Evolutionary conservation across 1,139 yeast species (phyloP).

Genomic region (Hyphopichia khmerensis): DNA sequence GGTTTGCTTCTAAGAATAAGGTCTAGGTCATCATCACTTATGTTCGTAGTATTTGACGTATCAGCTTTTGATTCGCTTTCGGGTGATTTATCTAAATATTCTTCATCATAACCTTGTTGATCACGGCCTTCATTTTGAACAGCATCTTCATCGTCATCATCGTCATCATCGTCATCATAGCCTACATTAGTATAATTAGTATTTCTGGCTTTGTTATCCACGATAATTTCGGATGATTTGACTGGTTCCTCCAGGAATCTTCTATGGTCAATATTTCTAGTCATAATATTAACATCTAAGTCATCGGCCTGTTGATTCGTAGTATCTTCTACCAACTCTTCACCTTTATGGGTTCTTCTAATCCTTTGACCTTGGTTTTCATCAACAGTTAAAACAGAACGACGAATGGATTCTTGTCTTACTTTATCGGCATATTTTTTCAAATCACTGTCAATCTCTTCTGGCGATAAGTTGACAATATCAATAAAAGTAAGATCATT

Average conservation of each 20-base stretch:
- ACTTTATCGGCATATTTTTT: conserved; percentile 70
- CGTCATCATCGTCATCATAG: conserved; percentile 11
- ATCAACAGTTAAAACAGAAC: conserved; percentile 59
- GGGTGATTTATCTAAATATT: conserved; percentile 1
- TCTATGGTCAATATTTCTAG: conserved; percentile 45
- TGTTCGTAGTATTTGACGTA: not conserved
- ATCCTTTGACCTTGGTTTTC: conserved; percentile 54
- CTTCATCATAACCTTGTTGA: conserved; percentile 7
- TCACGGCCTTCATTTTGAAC: conserved; percentile 14
- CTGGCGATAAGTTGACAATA: conserved; percentile 31
- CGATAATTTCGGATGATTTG: conserved; percentile 8
- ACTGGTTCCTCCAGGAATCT: conserved; percentile 23
- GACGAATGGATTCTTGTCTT: conserved; percentile 63
- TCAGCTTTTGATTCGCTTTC: not conserved
- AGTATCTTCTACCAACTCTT: conserved; percentile 65
- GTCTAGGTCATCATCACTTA: conserved; percentile 4
- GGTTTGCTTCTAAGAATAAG: conserved; percentile 10
- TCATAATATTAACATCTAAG: conserved; percentile 33
- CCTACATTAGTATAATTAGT: conserved; percentile 3
- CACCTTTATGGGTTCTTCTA: conserved; percentile 83
- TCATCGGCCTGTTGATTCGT: conserved; percentile 24
- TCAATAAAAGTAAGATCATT: conserved; percentile 26
- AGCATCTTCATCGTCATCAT: conserved; percentile 2
- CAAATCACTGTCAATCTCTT: conserved; percentile 62
- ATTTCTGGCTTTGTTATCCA: conserved; percentile 11